phyloP scores from a whole-genome alignment of 805 yeast species.

The Blastobotrys attinorum region DNA sequence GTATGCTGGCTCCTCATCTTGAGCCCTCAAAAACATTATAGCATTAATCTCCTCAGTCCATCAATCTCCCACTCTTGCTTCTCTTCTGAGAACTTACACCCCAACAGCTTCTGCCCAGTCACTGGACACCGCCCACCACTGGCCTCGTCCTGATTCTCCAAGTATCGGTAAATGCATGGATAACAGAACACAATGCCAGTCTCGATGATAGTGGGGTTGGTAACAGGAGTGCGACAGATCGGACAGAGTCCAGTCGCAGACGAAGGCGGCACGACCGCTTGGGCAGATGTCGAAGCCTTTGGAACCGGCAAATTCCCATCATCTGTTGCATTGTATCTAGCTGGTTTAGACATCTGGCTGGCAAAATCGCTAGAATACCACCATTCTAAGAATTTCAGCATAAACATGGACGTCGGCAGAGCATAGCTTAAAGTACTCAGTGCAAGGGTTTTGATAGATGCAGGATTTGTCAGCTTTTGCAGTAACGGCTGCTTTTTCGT shows the following conservation, averaged over 20 bases:
- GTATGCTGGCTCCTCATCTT: no score
- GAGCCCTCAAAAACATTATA: slow-evolving; percentile 39
- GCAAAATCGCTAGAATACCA: slow-evolving; percentile 78
- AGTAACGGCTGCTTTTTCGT: neutral
- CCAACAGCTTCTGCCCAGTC: slow-evolving; percentile 62
- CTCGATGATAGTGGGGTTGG: slow-evolving; percentile 80
- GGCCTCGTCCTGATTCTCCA: slow-evolving; percentile 40
- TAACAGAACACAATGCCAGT: slow-evolving; percentile 90
- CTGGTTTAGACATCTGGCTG: slow-evolving; percentile 42
- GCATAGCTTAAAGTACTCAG: slow-evolving; percentile 29
- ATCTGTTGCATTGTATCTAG: slow-evolving; percentile 13
- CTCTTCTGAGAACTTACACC: slow-evolving; percentile 57
- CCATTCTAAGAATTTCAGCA: slow-evolving; percentile 85
- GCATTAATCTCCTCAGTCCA: slow-evolving; percentile 67
- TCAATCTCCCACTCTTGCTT: slow-evolving; percentile 60
- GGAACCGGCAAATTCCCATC: slow-evolving; percentile 20
- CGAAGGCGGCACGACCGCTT: slow-evolving; percentile 20
- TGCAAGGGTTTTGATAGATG: slow-evolving; percentile 15
- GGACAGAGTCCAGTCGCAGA: slow-evolving; percentile 44
- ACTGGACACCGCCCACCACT: slow-evolving; percentile 77
- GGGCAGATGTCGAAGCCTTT: slow-evolving; percentile 12
- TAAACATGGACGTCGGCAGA: slow-evolving; percentile 76
- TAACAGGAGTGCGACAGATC: slow-evolving; percentile 54
- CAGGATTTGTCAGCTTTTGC: slow-evolving; percentile 6
- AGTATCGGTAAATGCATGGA: slow-evolving; percentile 65